Conservation (phyloP, 441 rosid genomes). For the Bocquillonia castaneifolia region DNA sequence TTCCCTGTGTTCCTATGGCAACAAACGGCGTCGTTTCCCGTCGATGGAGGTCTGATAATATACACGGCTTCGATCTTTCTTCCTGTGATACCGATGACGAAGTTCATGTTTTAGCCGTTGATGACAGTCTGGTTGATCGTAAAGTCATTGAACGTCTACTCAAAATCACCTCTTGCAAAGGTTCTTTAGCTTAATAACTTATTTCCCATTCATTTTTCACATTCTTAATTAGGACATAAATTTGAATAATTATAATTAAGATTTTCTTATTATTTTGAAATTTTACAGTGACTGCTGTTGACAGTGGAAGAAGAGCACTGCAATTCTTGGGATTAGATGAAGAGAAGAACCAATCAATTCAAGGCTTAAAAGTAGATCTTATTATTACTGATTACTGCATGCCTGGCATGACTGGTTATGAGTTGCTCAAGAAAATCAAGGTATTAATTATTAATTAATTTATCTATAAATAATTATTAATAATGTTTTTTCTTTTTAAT, state of each 20-base stretch:
- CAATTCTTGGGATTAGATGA: conserved; percentile 67
- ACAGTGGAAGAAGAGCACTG: conserved; percentile 80
- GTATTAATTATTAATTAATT: too few relatives aligned
- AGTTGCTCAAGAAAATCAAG: conserved; percentile 84
- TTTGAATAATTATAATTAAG: too few relatives aligned
- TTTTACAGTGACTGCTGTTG: conserved; percentile 72
- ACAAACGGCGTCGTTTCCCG: conserved; percentile 45
- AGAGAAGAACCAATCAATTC: conserved; percentile 36
- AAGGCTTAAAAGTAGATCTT: conserved; percentile 78
- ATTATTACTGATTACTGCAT: conserved; percentile 90
- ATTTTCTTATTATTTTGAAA: not conserved
- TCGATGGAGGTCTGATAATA: conserved; percentile 38
- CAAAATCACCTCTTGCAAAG: conserved; percentile 71
- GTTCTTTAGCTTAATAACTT: too few relatives aligned
- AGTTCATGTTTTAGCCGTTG: conserved; percentile 84
- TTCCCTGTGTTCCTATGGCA: conserved; percentile 35
- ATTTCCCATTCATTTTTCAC: too few relatives aligned
- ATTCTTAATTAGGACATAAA: too few relatives aligned
- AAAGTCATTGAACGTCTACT: conserved; percentile 82
- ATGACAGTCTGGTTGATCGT: conserved; percentile 82
- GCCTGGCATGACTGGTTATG: conserved; percentile 98
- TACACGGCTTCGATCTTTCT: conserved; percentile 34
- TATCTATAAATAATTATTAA: too few relatives aligned
- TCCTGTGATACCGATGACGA: conserved; percentile 43
- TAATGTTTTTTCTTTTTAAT: too few relatives aligned